phyloP scores from a whole-genome alignment of 2,329 filamentous ascomycete genomes.

The Didymella exigua region DNA sequence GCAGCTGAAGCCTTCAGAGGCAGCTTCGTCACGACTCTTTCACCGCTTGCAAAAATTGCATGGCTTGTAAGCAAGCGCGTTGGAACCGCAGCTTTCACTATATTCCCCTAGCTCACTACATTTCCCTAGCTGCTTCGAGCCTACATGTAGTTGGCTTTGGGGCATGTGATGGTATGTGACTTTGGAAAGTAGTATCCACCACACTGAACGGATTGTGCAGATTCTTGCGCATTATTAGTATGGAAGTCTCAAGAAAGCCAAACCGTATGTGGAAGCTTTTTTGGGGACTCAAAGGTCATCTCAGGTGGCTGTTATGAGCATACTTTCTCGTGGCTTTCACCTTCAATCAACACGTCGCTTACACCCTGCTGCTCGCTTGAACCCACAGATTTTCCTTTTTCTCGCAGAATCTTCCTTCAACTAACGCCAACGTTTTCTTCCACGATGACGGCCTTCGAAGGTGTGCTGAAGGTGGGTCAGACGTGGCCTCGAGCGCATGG shows the following conservation, averaged over 20 bases:
- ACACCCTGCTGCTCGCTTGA: background rate
- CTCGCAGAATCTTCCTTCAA: background rate
- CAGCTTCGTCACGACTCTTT: background rate
- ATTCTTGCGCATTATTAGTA: too few species aligned
- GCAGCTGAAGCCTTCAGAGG: background rate
- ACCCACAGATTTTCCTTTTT: background rate
- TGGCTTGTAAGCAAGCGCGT: background rate
- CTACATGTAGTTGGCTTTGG: background rate
- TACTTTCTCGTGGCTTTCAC: too few species aligned
- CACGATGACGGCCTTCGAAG: background rate
- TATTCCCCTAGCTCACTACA: too few species aligned
- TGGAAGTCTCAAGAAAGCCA: too few species aligned
- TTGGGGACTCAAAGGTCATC: too few species aligned
- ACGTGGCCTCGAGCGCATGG: background rate
- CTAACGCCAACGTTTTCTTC: background rate
- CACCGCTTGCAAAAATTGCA: background rate
- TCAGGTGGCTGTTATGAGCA: too few species aligned
- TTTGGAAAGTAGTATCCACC: too few species aligned
- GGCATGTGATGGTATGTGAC: too few species aligned
- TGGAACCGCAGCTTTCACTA: background rate
- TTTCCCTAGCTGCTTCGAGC: background rate
- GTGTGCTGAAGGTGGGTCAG: background rate
- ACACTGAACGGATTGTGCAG: too few species aligned
- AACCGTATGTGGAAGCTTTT: too few species aligned
- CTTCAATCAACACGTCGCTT: too few species aligned